Evolutionary conservation across 2,329 filamentous ascomycete species (phyloP).

Genomic region (Seiridium cupressi): DNA sequence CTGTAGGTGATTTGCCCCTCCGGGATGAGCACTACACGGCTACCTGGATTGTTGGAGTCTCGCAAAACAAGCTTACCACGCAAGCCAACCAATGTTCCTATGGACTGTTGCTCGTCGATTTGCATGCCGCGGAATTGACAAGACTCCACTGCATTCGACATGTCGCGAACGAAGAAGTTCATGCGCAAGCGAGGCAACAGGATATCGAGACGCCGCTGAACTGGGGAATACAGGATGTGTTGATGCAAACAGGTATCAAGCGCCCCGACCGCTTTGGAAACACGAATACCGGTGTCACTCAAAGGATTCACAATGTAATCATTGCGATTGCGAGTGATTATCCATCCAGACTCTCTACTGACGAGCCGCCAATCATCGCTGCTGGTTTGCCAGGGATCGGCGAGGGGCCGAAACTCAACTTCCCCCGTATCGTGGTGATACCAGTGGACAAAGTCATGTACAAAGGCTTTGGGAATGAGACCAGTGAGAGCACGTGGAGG

Average conservation of each 20-base stretch:
- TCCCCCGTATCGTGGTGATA: not conserved
- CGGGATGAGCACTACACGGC: not conserved
- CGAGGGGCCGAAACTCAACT: not conserved
- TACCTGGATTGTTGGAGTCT: not conserved
- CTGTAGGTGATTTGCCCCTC: not conserved
- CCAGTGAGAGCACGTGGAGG: not conserved
- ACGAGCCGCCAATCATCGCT: not conserved
- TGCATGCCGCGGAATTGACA: not conserved
- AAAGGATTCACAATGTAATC: not conserved
- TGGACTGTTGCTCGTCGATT: not conserved
- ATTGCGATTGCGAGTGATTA: not conserved
- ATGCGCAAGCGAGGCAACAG: not conserved
- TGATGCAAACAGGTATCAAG: constrained; percentile 37
- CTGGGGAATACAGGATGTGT: not conserved
- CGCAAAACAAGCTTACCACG: not conserved
- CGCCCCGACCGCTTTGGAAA: constrained; percentile 13
- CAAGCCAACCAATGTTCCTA: not conserved
- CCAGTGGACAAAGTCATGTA: not conserved
- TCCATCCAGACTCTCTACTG: not conserved
- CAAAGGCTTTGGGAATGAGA: not conserved
- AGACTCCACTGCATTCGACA: not conserved
- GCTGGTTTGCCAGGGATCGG: not conserved
- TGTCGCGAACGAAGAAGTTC: not conserved
- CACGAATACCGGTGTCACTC: constrained; percentile 7
- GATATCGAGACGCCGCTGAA: not conserved